Base-by-base conservation (phyloP, 257 asterid species). In the Dorcoceras hygrometricum region DNA sequence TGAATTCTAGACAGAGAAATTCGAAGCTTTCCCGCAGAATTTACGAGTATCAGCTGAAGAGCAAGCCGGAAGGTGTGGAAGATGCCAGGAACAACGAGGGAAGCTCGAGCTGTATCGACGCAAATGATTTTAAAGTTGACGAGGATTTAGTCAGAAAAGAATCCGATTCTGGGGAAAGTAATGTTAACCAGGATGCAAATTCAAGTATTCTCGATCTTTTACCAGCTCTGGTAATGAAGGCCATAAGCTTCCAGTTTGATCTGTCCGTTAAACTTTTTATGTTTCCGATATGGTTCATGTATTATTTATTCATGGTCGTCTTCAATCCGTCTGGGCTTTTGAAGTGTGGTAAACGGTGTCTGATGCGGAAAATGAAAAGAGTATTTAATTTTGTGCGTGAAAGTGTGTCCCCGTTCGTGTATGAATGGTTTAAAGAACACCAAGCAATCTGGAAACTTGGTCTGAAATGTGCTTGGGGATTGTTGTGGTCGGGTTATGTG, bases 381-480 rank as follows among this genome's bases (percentile, higher is more conserved):
- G 43, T 75, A 32, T 83, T 77, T 77, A 76, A 78, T 34, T 56
- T 73, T 74, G 54, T 66, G 57, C 73, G 66, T 53, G 87, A 66
- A 69, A 62, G 62, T 63, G 57, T 70, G 28, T 76, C 81, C 32
- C 71, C 62, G 2, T 75, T 48, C 62, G 79, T 77, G 43, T 65
- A 69, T 73, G 81, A 82, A 74, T 86, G 94, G 89, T 73, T 90
- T 59, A 80, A 74, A 62, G 89, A 84, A 55, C 84, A 88, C 59
- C 78, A 72, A 29, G 84, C 86, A 6, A 46, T 84, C 19, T 84
- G 92, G 90, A 90, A 79, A 71, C 73, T 84, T 57, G 92, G 87
- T 16, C 50, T 94, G 79, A 91, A 83, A 70, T 79, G 87, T 28
- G 88, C 89, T 22, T 90, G 98, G 99, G 99, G 99, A 57, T 66